A percentile compares a stretch with the other conserved stretches of the same genome.
These are phyloP conservation scores for Groenewaldozyma sp. DNA, from an alignment of 1,139 yeast species.

Conservation along the genomic window DNA sequence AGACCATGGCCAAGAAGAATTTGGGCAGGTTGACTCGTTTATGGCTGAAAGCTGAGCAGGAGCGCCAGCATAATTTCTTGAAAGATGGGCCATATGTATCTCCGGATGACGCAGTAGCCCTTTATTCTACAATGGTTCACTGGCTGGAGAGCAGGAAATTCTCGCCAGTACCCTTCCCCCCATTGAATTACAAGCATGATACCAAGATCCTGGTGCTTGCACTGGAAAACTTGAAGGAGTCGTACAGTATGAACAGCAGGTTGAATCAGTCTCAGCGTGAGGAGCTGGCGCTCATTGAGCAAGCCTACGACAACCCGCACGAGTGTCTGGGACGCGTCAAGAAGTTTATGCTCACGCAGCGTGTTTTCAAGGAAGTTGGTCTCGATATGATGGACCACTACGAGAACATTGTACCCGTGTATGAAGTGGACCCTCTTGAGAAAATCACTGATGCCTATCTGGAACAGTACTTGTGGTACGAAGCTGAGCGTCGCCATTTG, in stretches of 20 bases:
- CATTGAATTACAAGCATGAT: conserved; percentile 84
- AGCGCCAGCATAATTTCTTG: conserved; percentile 69
- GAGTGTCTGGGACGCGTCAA: conserved; percentile 82
- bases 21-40: conserved; percentile 83
- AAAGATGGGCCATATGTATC: conserved; percentile 82
- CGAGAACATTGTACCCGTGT: conserved; percentile 76
- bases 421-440: conserved; percentile 82
- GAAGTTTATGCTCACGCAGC: conserved; percentile 71
- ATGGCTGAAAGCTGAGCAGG: conserved; percentile 91
- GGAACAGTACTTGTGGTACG: conserved; percentile 95
- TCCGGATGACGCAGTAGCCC: conserved; percentile 81
- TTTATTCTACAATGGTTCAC: conserved; percentile 78
- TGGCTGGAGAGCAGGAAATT: conserved; percentile 88
- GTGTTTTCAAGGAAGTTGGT: conserved; percentile 85
- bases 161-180: conserved; percentile 90
- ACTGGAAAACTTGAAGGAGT: conserved; percentile 76
- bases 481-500: conserved; percentile 75
- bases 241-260: conserved; percentile 73
- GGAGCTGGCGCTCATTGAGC: conserved; percentile 87
- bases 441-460: conserved; percentile 94
- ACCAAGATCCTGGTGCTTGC: conserved; percentile 85
- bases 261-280: conserved; percentile 83
- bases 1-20: conserved; percentile 88
- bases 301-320: conserved; percentile 94
- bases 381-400: conserved; percentile 90